Percentiles rank a stretch among this genome's conserved stretches.
Conservation (phyloP, 176 grass and related monocot species). For the Pontederia crassipes region DNA sequence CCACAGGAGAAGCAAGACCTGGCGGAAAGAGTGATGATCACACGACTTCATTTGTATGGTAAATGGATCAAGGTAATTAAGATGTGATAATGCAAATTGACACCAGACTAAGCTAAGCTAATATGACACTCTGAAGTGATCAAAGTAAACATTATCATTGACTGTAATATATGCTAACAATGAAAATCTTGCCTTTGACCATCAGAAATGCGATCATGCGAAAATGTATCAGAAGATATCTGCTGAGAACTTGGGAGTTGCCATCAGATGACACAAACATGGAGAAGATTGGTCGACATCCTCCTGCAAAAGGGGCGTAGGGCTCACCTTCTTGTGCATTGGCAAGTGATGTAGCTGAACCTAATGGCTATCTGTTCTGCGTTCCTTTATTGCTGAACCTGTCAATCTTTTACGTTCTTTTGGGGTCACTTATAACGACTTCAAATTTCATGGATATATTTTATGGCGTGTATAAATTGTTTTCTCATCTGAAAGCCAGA, state of each 20-base stretch:
- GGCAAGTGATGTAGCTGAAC: too few relatives aligned
- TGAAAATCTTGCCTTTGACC: neutral
- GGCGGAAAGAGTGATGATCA: slow-evolving; percentile 20
- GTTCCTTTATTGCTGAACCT: too few relatives aligned
- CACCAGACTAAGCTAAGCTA: too few relatives aligned
- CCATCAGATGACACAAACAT: slow-evolving; percentile 47
- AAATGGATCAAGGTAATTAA: slow-evolving; percentile 61
- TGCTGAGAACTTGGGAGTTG: slow-evolving; percentile 65
- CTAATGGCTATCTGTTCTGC: too few relatives aligned
- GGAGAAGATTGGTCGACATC: slow-evolving; percentile 31
- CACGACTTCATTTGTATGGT: slow-evolving; percentile 15
- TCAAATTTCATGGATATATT: too few relatives aligned
- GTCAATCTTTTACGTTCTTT: too few relatives aligned
- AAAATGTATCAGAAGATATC: slow-evolving; percentile 86
- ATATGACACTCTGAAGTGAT: too few relatives aligned
- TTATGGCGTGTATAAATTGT: too few relatives aligned
- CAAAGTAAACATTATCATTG: neutral
- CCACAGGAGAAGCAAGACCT: slow-evolving; percentile 19
- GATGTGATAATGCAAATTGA: neutral
- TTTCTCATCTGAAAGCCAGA: too few relatives aligned
- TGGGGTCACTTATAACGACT: too few relatives aligned
- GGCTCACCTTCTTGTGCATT: too few relatives aligned
- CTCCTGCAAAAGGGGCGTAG: too few relatives aligned
- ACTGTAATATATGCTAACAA: neutral
- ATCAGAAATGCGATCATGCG: slow-evolving; percentile 79